Evolutionary conservation across 768 basidiomycete genomes (phyloP).

Genomic region (Termitomyces sp.): DNA sequence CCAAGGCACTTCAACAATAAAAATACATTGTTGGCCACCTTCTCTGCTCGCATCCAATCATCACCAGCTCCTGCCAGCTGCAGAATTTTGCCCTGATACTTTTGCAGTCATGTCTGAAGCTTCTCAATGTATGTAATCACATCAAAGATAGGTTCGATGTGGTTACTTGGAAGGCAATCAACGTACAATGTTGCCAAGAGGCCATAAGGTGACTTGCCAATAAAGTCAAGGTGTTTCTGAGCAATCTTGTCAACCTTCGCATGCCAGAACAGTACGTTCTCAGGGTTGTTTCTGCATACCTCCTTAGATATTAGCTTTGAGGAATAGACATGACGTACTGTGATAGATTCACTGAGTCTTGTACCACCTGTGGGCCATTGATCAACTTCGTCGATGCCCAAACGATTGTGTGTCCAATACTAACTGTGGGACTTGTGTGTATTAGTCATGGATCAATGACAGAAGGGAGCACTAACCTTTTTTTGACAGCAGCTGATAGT

Average conservation of each 20-base stretch:
- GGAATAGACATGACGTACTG: neutral
- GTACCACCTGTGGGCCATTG: neutral
- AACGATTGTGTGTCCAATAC: neutral
- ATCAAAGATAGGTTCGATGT: neutral
- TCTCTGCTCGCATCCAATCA: neutral
- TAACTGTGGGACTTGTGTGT: neutral
- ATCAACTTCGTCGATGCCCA: neutral
- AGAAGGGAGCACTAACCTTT: too few relatives aligned
- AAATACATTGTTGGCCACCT: neutral
- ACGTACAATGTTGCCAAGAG: neutral
- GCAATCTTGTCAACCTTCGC: neutral
- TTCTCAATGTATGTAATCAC: neutral
- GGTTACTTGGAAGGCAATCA: neutral
- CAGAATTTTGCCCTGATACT: too few relatives aligned
- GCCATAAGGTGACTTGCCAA: neutral
- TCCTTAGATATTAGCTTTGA: neutral
- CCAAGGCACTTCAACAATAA: neutral
- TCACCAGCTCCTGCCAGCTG: too few relatives aligned
- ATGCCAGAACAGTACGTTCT: neutral
- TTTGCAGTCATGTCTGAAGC: too few relatives aligned
- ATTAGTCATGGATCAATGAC: too few relatives aligned
- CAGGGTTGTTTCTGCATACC: neutral
- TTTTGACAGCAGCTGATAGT: too few relatives aligned
- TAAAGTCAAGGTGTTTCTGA: neutral
- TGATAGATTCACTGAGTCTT: neutral